phyloP scores from a whole-genome alignment of 208 protist species.

The Novymonas esmeraldas region DNA sequence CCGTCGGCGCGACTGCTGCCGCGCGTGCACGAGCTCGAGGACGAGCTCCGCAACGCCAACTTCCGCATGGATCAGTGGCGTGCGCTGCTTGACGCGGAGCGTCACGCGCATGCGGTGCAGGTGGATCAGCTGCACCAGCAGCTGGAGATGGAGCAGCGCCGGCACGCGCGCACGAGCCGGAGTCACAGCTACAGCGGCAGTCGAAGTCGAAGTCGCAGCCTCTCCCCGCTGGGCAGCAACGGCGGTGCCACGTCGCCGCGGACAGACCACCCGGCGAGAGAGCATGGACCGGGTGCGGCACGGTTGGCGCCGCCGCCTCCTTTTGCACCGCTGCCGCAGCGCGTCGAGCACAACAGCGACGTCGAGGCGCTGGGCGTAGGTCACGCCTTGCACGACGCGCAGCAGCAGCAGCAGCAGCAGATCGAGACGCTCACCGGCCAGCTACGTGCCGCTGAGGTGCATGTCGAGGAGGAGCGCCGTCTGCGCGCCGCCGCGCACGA shows the following conservation, averaged over 20 bases:
- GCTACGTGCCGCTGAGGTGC: neutral
- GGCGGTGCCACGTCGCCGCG: neutral
- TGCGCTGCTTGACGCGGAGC: slow-evolving; percentile 35
- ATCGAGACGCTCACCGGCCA: slow-evolving; percentile 2
- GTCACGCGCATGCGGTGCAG: slow-evolving; percentile 35
- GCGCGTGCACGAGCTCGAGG: slow-evolving; percentile 31
- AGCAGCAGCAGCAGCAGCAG: neutral
- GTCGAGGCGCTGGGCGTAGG: too few relatives aligned
- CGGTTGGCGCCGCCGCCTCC: neutral
- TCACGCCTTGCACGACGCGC: too few relatives aligned
- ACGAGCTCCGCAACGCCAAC: slow-evolving; percentile 28
- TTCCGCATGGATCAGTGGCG: slow-evolving; percentile 41
- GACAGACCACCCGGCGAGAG: too few relatives aligned
- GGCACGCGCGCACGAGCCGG: slow-evolving; percentile 11
- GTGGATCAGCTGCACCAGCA: slow-evolving; percentile 37
- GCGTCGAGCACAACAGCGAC: too few relatives aligned
- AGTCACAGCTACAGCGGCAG: too few relatives aligned
- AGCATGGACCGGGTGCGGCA: neutral
- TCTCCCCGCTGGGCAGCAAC: slow-evolving; percentile 9
- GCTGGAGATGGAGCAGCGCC: slow-evolving; percentile 29
- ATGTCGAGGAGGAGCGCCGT: neutral
- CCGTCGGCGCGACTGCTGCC: neutral
- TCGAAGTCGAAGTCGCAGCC: slow-evolving; percentile 18
- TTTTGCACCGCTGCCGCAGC: neutral
- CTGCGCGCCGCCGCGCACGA: slow-evolving; percentile 1